Evolutionary conservation across 2,329 filamentous ascomycete species (phyloP), one percentile per base, ranked within the genome.

Genomic region (Clarireedia sp.): DNA sequence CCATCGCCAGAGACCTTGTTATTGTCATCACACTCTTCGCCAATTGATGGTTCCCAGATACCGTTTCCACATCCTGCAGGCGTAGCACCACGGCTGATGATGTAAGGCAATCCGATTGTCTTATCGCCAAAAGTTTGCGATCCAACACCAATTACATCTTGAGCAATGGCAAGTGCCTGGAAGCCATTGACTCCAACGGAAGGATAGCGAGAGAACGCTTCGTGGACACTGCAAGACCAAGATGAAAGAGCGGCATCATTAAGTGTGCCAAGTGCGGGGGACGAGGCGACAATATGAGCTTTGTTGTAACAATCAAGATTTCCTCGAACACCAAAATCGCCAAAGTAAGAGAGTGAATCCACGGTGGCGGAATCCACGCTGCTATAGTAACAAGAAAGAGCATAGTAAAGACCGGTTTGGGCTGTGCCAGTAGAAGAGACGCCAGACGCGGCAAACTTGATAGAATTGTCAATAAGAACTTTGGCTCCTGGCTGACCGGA

Each of bases 191-290:
- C 48, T 1, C 70, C 71, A 0, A 62, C 65, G 2, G 66, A 67
- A 2, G 72, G 73, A 49, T 70, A 74, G 38, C 59, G 62, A 2
- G 71, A 66, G 59, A 75, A 73, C 3, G 71, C 68, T 53, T 73
- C 71, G 54, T 74, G 72, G 8, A 73, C 72, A 49, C 69, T 72
- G 57, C 72, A 74, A 38, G 68, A 68, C 73, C 73, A 74, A 60
- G 71, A 67, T 50, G 71, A 73, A 6, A 74, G 64, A n/a, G 67
- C 66, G 9, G 44, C 45, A 60, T 75, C 72, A 21, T 66, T 66
- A 21, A 74, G 67, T 1, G 62, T 66, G 4, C 60, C 63, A 29
- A 74, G 63, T 9, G 69, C 67, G 3, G 61, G 47, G 23, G 67
- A 68, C 41, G 64, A 64, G 54, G 72, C 73, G 9, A 74, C 72